Percentiles rank a stretch among this genome's conserved stretches.
These are phyloP conservation scores for Aureobasidium vineae DNA, from an alignment of 2,329 filamentous ascomycete genomes.

Conservation along the genomic window DNA sequence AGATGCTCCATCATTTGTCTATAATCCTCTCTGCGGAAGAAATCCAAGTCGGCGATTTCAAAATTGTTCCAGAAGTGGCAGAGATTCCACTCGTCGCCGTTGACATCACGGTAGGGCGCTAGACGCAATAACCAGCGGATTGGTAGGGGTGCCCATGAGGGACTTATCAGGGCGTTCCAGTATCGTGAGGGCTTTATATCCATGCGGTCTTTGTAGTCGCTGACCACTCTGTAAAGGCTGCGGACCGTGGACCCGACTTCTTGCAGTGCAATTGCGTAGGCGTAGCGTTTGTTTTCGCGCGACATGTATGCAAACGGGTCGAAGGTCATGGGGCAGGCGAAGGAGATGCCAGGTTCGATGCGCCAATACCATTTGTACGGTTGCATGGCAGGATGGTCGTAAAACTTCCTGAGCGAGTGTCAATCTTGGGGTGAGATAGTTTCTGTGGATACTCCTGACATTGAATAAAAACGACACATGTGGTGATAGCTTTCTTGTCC, in stretches of 20 bases:
- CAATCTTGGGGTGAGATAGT: background rate
- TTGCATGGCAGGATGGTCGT: slow-evolving; percentile 42
- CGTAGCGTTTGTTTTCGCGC: slow-evolving; percentile 40
- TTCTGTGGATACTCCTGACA: slow-evolving; percentile 30
- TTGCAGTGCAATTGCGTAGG: slow-evolving; percentile 55
- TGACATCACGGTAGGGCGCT: slow-evolving; percentile 30
- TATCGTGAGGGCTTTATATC: slow-evolving; percentile 10
- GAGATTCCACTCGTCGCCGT: slow-evolving; percentile 47
- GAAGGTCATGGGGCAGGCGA: slow-evolving; percentile 51
- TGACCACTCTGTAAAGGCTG: slow-evolving; percentile 49
- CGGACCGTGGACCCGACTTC: slow-evolving; percentile 48
- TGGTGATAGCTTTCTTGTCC: slow-evolving; percentile 38
- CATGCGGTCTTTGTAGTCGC: slow-evolving; percentile 49
- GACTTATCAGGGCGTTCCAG: slow-evolving; percentile 28
- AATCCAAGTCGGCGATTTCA: slow-evolving; percentile 51
- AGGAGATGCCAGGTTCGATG: slow-evolving; percentile 59
- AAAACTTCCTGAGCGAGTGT: slow-evolving; percentile 34
- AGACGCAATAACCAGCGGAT: slow-evolving; percentile 46
- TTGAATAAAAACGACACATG: slow-evolving; percentile 45
- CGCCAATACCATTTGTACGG: slow-evolving; percentile 61
- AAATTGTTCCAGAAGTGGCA: slow-evolving; percentile 56
- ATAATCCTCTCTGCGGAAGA: slow-evolving; percentile 53
- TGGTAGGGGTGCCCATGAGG: slow-evolving; percentile 31
- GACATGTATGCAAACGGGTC: slow-evolving; percentile 42
- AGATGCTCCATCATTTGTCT: slow-evolving; percentile 52